Conservation (phyloP, 352 stramenopile species). For the Pythium graminicola region DNA sequence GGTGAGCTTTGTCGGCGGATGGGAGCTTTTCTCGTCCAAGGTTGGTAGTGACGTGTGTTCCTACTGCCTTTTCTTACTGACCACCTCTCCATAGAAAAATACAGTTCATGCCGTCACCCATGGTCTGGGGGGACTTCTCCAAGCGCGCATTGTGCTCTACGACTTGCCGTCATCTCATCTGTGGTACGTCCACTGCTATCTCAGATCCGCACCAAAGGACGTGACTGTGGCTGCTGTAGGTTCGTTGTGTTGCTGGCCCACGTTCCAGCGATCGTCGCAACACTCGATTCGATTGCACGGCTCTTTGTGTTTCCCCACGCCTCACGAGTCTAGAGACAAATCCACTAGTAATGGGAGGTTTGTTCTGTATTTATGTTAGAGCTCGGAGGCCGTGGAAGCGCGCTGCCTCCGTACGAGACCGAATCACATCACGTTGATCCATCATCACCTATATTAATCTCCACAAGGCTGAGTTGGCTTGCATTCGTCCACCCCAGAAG, state of each 20-base stretch:
- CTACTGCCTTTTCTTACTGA: too few relatives aligned
- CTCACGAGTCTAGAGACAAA: neutral
- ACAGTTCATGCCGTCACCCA: conserved; percentile 46
- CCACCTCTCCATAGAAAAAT: conserved; percentile 39
- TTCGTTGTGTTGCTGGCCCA: conserved; percentile 21
- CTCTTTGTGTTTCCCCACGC: conserved; percentile 17
- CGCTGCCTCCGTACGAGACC: conserved; percentile 14
- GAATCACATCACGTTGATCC: conserved; percentile 13
- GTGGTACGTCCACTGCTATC: too few relatives aligned
- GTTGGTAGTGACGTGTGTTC: conserved; percentile 21
- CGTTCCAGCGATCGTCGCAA: conserved; percentile 8
- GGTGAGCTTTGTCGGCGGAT: conserved; percentile 31
- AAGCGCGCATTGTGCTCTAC: conserved; percentile 44
- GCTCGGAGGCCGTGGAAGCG: conserved; percentile 15
- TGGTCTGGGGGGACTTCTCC: conserved; percentile 56
- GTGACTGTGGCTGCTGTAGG: too few relatives aligned
- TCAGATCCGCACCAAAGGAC: too few relatives aligned
- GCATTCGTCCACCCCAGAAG: neutral
- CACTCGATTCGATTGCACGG: conserved; percentile 16
- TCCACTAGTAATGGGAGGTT: neutral
- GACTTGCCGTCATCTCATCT: conserved; percentile 33
- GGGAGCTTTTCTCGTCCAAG: conserved; percentile 46
- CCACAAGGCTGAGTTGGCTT: conserved; percentile 1
- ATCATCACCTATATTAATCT: conserved; percentile 21
- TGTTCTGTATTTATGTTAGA: conserved; percentile 26